A percentile compares a stretch with the other conserved stretches of the same genome.
phyloP scores from a whole-genome alignment of 305 asterid genomes.

The Stenogyne calaminthoides region DNA sequence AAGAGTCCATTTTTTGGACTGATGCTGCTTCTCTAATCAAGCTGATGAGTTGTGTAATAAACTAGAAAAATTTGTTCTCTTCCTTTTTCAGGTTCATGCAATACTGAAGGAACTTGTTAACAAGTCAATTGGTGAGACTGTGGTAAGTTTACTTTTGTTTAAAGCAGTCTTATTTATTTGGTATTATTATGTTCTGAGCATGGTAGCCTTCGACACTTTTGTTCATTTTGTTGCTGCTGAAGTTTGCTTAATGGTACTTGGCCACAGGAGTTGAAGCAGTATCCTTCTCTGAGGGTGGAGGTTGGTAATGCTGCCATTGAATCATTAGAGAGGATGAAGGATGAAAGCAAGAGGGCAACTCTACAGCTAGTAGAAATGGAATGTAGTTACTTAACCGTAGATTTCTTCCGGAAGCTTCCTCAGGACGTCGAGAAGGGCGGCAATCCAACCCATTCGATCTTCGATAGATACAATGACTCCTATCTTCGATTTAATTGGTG shows the following conservation, averaged over 20 bases:
- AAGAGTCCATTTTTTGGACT: not conserved
- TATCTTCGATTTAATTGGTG: conserved; percentile 93
- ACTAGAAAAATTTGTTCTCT: conserved; percentile 19
- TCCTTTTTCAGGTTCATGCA: conserved; percentile 76
- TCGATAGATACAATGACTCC: conserved; percentile 89
- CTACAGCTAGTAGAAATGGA: conserved; percentile 98
- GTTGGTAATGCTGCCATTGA: conserved; percentile 80
- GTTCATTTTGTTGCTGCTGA: not conserved
- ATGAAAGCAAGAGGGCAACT: conserved; percentile 95
- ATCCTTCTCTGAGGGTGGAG: conserved; percentile 92
- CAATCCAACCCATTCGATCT: conserved; percentile 94
- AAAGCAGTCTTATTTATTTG: not conserved
- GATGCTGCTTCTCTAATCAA: not conserved
- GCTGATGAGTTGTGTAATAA: conserved; percentile 7
- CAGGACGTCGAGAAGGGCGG: conserved; percentile 99
- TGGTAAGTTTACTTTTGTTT: conserved; percentile 45
- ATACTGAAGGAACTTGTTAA: conserved; percentile 89
- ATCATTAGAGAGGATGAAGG: conserved; percentile 91
- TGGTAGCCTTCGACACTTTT: not conserved
- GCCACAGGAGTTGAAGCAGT: conserved; percentile 90
- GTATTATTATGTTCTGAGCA: conserved; percentile 2
- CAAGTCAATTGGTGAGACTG: conserved; percentile 83
- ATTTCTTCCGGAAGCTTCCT: conserved; percentile 98
- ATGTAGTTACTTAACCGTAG: conserved; percentile 89
- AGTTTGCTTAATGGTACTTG: conserved; percentile 10